Percentiles rank a stretch among this genome's conserved stretches.
phyloP scores from a whole-genome alignment of 371 early-diverging fungal species.

The Phascolomyces articulosus region DNA sequence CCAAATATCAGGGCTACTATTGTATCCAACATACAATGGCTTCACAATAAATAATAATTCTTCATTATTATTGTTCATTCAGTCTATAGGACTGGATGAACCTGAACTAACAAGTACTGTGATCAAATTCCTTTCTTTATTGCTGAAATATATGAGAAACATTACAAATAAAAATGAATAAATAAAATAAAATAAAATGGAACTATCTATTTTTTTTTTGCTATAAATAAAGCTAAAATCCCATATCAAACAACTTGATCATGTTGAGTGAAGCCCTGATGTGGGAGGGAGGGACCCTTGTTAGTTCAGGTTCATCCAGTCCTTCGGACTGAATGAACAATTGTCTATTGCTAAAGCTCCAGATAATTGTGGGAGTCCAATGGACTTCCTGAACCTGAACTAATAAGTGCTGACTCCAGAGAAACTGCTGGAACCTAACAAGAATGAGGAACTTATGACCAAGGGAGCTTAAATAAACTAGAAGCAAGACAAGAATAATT shows the following conservation, averaged over 20 bases:
- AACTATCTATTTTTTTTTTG: constrained; percentile 6
- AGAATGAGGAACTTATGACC: too few relatives aligned
- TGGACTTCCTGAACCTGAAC: neutral
- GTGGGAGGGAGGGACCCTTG: constrained; percentile 5
- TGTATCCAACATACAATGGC: too few relatives aligned
- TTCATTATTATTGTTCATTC: neutral
- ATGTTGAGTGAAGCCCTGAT: neutral
- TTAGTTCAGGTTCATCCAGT: constrained; percentile 7
- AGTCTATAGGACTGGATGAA: neutral
- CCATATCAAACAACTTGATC: neutral
- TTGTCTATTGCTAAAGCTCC: neutral
- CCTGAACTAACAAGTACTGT: constrained; percentile 6
- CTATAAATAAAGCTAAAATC: neutral
- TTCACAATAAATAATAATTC: too few relatives aligned
- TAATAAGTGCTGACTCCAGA: constrained; percentile 3
- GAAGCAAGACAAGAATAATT: neutral
- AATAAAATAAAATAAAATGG: too few relatives aligned
- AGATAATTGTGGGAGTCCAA: neutral
- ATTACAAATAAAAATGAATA: neutral
- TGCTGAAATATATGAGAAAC: neutral
- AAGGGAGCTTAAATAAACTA: neutral
- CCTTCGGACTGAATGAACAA: neutral
- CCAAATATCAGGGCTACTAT: too few relatives aligned
- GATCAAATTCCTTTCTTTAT: neutral
- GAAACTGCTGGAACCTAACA: neutral